Conservation (phyloP, 2,329 filamentous ascomycete genomes). For the Alternaria atra region DNA sequence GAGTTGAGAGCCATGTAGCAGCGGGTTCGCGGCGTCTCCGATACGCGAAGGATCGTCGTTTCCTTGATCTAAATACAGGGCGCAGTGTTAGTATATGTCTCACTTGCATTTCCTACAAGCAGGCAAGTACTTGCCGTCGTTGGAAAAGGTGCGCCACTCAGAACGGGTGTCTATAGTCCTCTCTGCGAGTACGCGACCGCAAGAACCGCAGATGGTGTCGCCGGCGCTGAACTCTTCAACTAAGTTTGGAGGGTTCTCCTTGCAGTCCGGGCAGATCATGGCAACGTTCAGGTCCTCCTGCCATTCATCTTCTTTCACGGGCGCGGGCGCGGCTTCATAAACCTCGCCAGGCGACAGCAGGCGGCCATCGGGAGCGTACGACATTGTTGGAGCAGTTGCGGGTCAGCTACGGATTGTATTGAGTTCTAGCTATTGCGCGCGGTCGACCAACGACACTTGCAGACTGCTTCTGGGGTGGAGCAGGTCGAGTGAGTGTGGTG, state of each 20-base stretch:
- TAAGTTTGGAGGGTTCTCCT: constrained; percentile 88
- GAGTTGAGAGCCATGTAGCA: constrained; percentile 89
- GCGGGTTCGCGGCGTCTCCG: constrained; percentile 88
- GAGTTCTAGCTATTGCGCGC: constrained; percentile 24
- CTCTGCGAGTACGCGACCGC: constrained; percentile 88
- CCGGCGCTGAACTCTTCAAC: constrained; percentile 91
- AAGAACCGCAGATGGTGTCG: constrained; percentile 91
- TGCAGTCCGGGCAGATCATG: constrained; percentile 88
- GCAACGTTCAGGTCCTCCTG: constrained; percentile 87
- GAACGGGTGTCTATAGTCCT: constrained; percentile 94
- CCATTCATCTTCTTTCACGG: constrained; percentile 61
- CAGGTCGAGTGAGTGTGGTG: constrained; percentile 30
- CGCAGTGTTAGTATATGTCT: constrained; percentile 4
- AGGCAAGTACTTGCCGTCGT: constrained; percentile 67
- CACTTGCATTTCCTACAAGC: neutral
- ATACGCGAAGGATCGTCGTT: constrained; percentile 98
- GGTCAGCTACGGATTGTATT: constrained; percentile 19
- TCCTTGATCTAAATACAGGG: constrained; percentile 68
- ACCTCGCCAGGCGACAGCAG: constrained; percentile 57
- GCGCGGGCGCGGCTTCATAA: constrained; percentile 49
- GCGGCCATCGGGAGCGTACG: constrained; percentile 46
- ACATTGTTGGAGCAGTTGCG: constrained; percentile 32
- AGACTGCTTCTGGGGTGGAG: constrained; percentile 20
- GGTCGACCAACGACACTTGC: constrained; percentile 21
- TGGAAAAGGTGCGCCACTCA: constrained; percentile 98